Base-by-base conservation (phyloP, 2,329 filamentous ascomycete species). In the Penicillium sp. region DNA sequence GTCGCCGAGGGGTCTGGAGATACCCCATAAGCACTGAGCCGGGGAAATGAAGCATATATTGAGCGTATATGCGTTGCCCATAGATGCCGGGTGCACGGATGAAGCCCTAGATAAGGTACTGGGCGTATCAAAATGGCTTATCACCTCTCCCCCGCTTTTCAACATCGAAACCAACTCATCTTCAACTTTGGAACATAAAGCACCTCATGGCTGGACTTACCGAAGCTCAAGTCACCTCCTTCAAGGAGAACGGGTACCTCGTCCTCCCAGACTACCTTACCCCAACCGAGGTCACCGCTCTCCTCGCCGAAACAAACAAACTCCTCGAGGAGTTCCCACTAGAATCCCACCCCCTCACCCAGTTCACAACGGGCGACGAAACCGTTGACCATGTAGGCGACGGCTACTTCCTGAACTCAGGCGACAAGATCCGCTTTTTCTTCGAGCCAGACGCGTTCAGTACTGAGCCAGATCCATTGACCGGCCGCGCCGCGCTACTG, bases 391-490 rank as follows among this genome's bases (percentile, higher is more conserved):
- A 97, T 77, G 90, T 97, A 12, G 93, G 93, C 61, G 94, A 97
- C 78, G 86, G 89, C 71, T 99, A 99, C 82, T 97, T 99, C 78
- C 85, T 97, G 3, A 83, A 82, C 1, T 94, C 89, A 3, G 92
- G 91, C 60, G 90, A 97, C 81, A 93, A 97, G 77, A 81, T 97
- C 60, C 89, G 92, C 57, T 97, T 96, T 83, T 97, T 97, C 83
- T 96, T 97, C 76, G 93, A 97, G 77, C 91, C 96, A 75, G 93
- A 94, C 75, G 93, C 93, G 62, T 93, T 97, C 74, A 63, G 65
- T 29, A 43, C 67, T 1, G 49, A 64, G 2, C 64, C 67, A 0
- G 63, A 67, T 57, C 62, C 68, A 1, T 81, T 88, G 68, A 65
- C 79, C 10, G 68, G 76, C 0, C 72, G 75, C 0, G 88, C 90